Evolutionary conservation across 129 eudicot species (phyloP).

Genomic region (Dittrichia graveolens): DNA sequence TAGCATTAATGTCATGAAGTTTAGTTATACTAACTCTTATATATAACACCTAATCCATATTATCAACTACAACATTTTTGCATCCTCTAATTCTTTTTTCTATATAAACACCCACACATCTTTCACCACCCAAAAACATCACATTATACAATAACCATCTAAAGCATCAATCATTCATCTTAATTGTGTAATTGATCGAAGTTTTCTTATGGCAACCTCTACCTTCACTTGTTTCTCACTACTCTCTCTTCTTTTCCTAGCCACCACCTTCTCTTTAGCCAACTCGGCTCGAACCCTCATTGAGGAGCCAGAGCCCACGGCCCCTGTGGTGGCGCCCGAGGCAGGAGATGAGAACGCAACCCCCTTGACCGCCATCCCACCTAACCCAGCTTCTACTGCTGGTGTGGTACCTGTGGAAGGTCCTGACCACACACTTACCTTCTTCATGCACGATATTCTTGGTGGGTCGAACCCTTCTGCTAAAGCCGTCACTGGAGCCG

Average conservation of each 20-base stretch:
- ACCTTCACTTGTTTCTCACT: slow-evolving; percentile 29
- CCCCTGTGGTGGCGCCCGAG: slow-evolving; percentile 34
- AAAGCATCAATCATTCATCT: slow-evolving; percentile 17
- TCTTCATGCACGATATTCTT: slow-evolving; percentile 59
- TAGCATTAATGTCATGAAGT: slow-evolving; percentile 1
- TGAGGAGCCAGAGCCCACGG: slow-evolving; percentile 25
- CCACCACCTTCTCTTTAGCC: slow-evolving; percentile 26
- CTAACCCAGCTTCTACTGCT: slow-evolving; percentile 26
- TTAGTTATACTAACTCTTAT: slow-evolving; percentile 26
- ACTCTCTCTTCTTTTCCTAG: slow-evolving; percentile 28
- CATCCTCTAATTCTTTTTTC: neutral
- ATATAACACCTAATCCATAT: slow-evolving; percentile 23
- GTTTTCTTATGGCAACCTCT: slow-evolving; percentile 25
- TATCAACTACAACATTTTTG: slow-evolving; percentile 27
- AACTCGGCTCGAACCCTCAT: slow-evolving; percentile 40
- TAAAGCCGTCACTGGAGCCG: slow-evolving; percentile 55
- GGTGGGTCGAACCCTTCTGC: slow-evolving; percentile 62
- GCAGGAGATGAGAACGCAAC: slow-evolving; percentile 5
- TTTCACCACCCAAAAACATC: slow-evolving; percentile 14
- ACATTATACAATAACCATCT: slow-evolving; percentile 7
- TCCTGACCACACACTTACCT: slow-evolving; percentile 42
- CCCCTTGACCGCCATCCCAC: slow-evolving; percentile 42
- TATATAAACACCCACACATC: slow-evolving; percentile 24
- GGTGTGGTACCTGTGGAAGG: slow-evolving; percentile 33
- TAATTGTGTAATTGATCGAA: slow-evolving; percentile 14